These are phyloP conservation scores for Quercus suber DNA, from an alignment of 306 rosid species.

Conservation along the genomic window DNA sequence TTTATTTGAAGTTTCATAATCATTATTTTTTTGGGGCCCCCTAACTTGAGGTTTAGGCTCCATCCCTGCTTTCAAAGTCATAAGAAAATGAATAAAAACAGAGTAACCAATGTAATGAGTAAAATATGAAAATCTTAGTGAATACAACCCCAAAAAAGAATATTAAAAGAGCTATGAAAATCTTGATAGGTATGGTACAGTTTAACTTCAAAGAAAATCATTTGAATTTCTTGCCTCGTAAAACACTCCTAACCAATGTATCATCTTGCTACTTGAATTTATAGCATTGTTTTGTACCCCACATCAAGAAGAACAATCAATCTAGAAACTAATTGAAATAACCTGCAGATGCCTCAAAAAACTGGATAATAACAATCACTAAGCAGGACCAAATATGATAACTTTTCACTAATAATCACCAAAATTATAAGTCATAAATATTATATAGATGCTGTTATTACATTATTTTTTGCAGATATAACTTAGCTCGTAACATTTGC, in stretches of 20 bases:
- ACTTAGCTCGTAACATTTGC: background rate
- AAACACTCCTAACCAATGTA: too few species aligned
- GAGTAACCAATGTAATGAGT: background rate
- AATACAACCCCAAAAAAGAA: background rate
- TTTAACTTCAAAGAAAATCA: too few species aligned
- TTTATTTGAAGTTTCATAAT: too few species aligned
- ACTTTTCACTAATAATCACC: background rate
- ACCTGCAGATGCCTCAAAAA: background rate
- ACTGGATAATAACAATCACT: background rate
- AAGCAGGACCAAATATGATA: background rate
- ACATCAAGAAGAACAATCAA: background rate
- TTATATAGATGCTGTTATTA: background rate
- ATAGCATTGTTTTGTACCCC: background rate
- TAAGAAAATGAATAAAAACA: background rate
- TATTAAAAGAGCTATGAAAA: too few species aligned
- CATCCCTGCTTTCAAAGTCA: too few species aligned
- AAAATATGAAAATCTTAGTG: background rate
- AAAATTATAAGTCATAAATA: background rate
- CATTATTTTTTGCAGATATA: background rate
- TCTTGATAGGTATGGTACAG: too few species aligned
- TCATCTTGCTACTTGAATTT: too few species aligned
- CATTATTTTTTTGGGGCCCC: too few species aligned
- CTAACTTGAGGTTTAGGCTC: too few species aligned
- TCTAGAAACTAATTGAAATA: background rate
- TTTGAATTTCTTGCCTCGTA: too few species aligned